A percentile compares a stretch with the other conserved stretches of the same genome.
These are phyloP conservation scores for Coemansia umbellata DNA, from an alignment of 192 early-diverging fungal genomes.

Conservation along the genomic window DNA sequence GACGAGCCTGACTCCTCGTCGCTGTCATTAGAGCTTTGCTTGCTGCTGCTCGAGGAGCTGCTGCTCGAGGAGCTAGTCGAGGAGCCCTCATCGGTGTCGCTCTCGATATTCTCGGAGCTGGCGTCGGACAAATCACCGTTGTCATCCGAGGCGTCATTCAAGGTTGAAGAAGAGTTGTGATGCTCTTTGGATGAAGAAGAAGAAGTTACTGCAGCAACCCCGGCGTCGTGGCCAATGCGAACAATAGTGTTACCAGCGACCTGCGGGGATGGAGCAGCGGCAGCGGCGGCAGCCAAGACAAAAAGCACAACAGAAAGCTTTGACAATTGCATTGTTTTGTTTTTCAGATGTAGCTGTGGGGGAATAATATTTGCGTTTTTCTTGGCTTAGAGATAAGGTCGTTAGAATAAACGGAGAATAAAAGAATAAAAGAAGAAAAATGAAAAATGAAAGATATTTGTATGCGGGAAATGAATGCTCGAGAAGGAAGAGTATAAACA, in stretches of 20 bases:
- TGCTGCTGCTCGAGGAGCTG: background rate
- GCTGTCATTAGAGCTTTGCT: background rate
- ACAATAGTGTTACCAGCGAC: background rate
- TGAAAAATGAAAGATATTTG: too few species aligned
- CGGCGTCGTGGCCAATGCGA: constrained; percentile 14
- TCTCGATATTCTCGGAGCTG: background rate
- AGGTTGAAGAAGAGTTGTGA: too few species aligned
- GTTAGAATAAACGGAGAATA: background rate
- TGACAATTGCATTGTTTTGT: constrained; percentile 21
- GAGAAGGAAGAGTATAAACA: background rate
- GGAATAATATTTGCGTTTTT: constrained; percentile 2
- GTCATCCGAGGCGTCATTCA: too few species aligned
- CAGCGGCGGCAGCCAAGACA: constrained; percentile 11
- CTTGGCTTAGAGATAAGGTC: background rate
- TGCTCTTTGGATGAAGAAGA: too few species aligned
- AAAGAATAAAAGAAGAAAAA: background rate
- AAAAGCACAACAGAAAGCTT: constrained; percentile 19
- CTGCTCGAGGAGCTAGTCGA: background rate
- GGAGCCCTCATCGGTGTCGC: background rate
- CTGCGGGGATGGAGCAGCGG: constrained; percentile 2
- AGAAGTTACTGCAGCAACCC: too few species aligned
- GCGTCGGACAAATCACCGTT: background rate
- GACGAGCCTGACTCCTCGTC: background rate
- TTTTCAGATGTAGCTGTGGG: background rate
- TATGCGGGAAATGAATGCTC: background rate